Conservation (phyloP, 2,329 filamentous ascomycete species). For the Aspergillus piperis region DNA sequence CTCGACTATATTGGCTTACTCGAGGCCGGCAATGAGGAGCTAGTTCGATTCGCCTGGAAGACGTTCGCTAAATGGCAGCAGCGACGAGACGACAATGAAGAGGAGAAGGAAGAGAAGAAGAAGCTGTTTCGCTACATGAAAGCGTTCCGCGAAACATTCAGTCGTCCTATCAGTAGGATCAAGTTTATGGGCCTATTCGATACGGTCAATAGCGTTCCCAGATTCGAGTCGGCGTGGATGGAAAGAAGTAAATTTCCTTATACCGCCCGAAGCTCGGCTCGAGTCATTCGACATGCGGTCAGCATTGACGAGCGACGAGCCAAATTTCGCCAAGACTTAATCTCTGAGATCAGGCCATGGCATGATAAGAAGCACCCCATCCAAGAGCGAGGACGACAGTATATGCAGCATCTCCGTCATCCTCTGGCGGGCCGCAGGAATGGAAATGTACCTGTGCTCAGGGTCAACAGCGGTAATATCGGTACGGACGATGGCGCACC, state of each 20-base stretch:
- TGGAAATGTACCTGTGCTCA: slow-evolving; percentile 33
- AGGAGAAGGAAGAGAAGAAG: slow-evolving; percentile 30
- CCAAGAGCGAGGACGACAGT: slow-evolving; percentile 25
- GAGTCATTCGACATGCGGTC: slow-evolving; percentile 59
- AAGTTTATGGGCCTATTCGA: slow-evolving; percentile 78
- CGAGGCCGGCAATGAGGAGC: slow-evolving; percentile 80
- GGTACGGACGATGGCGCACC: slow-evolving; percentile 7
- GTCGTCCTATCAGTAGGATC: slow-evolving; percentile 70
- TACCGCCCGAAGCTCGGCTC: slow-evolving; percentile 56
- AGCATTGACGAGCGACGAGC: slow-evolving; percentile 60
- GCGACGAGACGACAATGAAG: slow-evolving; percentile 26
- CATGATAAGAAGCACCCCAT: slow-evolving; percentile 21
- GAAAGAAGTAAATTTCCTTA: slow-evolving; percentile 72
- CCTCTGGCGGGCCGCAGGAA: slow-evolving; percentile 16
- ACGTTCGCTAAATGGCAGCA: slow-evolving; percentile 48
- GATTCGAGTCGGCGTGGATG: slow-evolving; percentile 73
- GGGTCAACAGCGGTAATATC: slow-evolving; percentile 28
- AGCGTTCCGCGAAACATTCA: slow-evolving; percentile 78
- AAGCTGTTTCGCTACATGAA: slow-evolving; percentile 73
- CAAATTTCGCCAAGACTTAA: slow-evolving; percentile 60
- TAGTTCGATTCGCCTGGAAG: slow-evolving; percentile 80
- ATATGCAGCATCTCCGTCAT: slow-evolving; percentile 27
- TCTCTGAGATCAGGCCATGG: slow-evolving; percentile 48
- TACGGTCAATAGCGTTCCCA: slow-evolving; percentile 76
- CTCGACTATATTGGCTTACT: slow-evolving; percentile 78